Conservation (phyloP, 2,329 filamentous ascomycete genomes). For the Geoglossum cookeanum region DNA sequence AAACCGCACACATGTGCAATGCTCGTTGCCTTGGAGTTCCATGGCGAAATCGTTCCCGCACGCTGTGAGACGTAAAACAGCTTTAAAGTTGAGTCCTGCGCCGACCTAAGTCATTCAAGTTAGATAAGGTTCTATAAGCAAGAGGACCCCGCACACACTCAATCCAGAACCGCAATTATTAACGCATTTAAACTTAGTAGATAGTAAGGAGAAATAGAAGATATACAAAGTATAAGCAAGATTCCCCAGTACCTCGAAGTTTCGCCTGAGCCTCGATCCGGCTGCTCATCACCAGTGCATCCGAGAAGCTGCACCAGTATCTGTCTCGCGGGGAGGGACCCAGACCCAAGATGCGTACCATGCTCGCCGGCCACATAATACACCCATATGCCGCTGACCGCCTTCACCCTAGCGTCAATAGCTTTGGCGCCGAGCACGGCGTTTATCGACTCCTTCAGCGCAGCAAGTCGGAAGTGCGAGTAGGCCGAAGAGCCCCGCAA, state of each 20-base stretch:
- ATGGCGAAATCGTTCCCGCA: slow-evolving; percentile 71
- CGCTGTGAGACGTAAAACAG: slow-evolving; percentile 61
- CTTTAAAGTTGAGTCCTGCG: slow-evolving; percentile 9
- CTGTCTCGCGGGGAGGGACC: neutral
- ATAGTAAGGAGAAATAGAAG: too few species aligned
- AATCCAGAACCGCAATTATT: too few species aligned
- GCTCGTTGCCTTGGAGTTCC: slow-evolving; percentile 90
- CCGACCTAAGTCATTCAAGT: neutral
- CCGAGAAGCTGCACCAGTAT: neutral
- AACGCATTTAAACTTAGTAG: too few species aligned
- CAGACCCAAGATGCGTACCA: neutral
- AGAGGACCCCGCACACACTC: too few species aligned
- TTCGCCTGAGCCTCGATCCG: neutral
- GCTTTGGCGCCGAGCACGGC: neutral
- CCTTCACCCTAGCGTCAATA: neutral
- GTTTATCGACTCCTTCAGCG: neutral
- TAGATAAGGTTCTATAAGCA: neutral
- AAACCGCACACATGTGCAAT: slow-evolving; percentile 86
- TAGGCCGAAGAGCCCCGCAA: neutral
- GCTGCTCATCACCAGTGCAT: neutral
- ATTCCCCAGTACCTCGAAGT: too few species aligned
- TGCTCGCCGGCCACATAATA: neutral
- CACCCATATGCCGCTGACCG: neutral
- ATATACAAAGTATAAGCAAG: too few species aligned
- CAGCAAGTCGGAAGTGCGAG: slow-evolving; percentile 1